These are phyloP conservation scores for Linnemannia schmuckeri DNA, from an alignment of 192 early-diverging fungal species.

Conservation along the genomic window DNA sequence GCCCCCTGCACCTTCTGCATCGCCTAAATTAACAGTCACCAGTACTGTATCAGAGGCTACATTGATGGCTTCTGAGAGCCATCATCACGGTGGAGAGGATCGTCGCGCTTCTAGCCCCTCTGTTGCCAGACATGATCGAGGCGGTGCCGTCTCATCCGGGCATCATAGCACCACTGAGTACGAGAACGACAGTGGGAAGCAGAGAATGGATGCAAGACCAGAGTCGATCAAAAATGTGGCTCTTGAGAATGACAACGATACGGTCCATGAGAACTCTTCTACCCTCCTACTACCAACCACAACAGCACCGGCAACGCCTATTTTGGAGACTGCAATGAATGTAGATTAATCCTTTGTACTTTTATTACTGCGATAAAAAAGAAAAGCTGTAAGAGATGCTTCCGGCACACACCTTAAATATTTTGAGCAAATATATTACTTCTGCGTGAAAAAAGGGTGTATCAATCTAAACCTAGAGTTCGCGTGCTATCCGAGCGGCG, in stretches of 20 bases:
- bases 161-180: neutral
- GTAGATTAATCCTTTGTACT: neutral
- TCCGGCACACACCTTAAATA: no score
- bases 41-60: neutral
- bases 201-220: neutral
- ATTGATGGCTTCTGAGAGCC: neutral
- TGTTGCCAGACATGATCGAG: neutral
- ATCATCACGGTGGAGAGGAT: neutral
- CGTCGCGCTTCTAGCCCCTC: neutral
- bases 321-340: slow-evolving; percentile 1
- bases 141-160: neutral
- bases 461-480: neutral
- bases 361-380: neutral
- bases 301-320: neutral
- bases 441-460: no score
- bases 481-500: slow-evolving; percentile 30
- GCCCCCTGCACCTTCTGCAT: neutral
- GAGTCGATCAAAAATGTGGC: neutral
- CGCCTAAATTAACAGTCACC: neutral
- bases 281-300: neutral
- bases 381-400: no score
- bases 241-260: neutral
- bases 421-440: neutral
- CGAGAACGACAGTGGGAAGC: neutral
- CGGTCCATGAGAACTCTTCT: neutral